Evolutionary conservation across 1,284 basidiomycete genomes (phyloP).

Genomic region (Malassezia equina): DNA sequence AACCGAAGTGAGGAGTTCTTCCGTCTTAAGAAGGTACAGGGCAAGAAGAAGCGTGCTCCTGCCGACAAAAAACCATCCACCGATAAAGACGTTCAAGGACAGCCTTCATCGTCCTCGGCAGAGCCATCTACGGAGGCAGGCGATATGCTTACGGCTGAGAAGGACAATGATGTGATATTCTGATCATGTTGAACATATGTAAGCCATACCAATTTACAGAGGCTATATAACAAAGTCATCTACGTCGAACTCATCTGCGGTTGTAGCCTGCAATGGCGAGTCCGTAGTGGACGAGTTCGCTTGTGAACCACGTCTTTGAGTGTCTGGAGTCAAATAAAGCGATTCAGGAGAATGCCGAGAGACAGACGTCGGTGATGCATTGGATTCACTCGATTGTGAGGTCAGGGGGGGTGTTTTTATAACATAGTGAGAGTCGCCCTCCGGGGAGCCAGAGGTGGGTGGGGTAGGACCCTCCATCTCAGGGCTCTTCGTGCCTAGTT

Average conservation of each 20-base stretch:
- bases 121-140: slow-evolving; percentile 12
- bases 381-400: neutral
- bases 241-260: neutral
- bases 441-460: neutral
- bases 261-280: neutral
- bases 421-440: neutral
- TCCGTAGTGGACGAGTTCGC: neutral
- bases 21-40: slow-evolving; percentile 42
- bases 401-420: neutral
- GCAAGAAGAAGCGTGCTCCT: slow-evolving; percentile 28
- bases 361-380: neutral
- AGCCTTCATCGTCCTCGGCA: neutral
- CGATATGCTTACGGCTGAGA: slow-evolving; percentile 37
- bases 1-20: slow-evolving; percentile 42
- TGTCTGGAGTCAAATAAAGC: neutral
- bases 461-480: neutral
- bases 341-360: neutral
- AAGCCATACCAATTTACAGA: neutral
- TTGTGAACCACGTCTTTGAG: neutral
- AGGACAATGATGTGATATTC: slow-evolving; percentile 47
- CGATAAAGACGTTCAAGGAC: slow-evolving; percentile 5
- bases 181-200: slow-evolving; percentile 11
- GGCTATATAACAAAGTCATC: neutral
- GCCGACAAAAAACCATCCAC: slow-evolving; percentile 14
- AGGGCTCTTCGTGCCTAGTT: neutral